A percentile compares a stretch with the other conserved stretches of the same genome.
These are phyloP conservation scores for Biancaea sappan DNA, from an alignment of 306 rosid genomes.

Conservation along the genomic window DNA sequence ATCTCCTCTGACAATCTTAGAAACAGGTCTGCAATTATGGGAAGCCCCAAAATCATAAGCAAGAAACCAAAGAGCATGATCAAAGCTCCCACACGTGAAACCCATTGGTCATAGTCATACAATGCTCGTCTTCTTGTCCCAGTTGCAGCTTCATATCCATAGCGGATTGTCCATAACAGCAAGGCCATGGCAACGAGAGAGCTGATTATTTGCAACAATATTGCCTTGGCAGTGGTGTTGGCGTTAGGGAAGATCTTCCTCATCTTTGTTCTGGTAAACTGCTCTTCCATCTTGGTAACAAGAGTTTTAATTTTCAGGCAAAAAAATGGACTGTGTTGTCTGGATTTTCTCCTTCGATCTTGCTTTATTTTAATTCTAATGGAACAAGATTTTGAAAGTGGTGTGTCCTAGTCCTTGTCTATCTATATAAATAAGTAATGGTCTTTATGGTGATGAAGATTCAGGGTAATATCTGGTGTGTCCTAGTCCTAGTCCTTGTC, in stretches of 20 bases:
- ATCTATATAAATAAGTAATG: neutral
- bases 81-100: constrained; percentile 44
- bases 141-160: constrained; percentile 41
- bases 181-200: constrained; percentile 39
- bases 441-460: constrained; percentile 5
- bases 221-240: constrained; percentile 13
- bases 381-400: neutral
- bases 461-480: neutral
- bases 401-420: constrained; percentile 5
- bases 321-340: neutral
- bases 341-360: constrained; percentile 1
- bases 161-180: constrained; percentile 44
- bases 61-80: constrained; percentile 57
- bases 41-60: constrained; percentile 52
- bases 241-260: constrained; percentile 24
- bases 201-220: constrained; percentile 29
- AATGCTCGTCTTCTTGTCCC: constrained; percentile 20
- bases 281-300: constrained; percentile 30
- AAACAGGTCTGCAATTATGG: constrained; percentile 54
- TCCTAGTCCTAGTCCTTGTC: neutral
- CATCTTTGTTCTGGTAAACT: constrained; percentile 15
- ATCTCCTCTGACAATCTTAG: constrained; percentile 48
- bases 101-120: constrained; percentile 33
- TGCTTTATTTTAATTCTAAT: neutral
- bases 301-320: neutral